These are phyloP conservation scores for Hibiscus mutabilis DNA, from an alignment of 345 rosid species.

Conservation along the genomic window DNA sequence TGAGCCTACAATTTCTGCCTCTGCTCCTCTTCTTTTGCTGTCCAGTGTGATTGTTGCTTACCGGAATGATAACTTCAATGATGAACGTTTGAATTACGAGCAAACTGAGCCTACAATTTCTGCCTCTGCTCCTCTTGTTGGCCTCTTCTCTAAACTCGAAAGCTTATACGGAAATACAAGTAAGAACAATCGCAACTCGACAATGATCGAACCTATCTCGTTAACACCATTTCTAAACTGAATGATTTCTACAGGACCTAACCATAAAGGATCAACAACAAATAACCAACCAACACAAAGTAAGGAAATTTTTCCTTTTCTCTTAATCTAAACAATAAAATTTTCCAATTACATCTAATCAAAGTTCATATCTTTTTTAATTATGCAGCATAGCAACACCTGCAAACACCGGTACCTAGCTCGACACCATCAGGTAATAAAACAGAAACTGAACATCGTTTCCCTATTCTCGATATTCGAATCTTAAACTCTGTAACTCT, in stretches of 20 bases:
- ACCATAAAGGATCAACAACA: conserved; percentile 13
- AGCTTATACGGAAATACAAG: conserved; percentile 25
- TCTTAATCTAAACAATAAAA: too few relatives aligned
- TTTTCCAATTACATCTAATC: not conserved
- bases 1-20: too few relatives aligned
- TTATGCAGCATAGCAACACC: not conserved
- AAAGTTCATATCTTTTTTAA: not conserved
- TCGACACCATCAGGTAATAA: conserved; percentile 26
- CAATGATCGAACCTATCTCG: not conserved
- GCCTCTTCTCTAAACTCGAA: conserved; percentile 50
- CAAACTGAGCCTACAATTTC: conserved; percentile 65
- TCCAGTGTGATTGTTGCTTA: too few relatives aligned
- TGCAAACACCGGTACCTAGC: conserved; percentile 12
- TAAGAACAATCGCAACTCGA: not conserved
- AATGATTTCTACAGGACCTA: not conserved
- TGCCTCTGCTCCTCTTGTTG: conserved; percentile 40
- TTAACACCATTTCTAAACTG: not conserved
- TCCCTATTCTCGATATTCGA: not conserved
- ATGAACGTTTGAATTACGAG: conserved; percentile 50
- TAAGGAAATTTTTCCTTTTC: not conserved
- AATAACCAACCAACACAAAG: conserved; percentile 11
- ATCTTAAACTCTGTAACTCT: not conserved
- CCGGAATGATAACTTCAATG: conserved; percentile 41
- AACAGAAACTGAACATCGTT: not conserved
- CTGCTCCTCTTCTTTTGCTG: too few relatives aligned